Evolutionary conservation across 805 yeast genomes (phyloP), one percentile per base, ranked within the genome.

Genomic region (Saitoella complicata): DNA sequence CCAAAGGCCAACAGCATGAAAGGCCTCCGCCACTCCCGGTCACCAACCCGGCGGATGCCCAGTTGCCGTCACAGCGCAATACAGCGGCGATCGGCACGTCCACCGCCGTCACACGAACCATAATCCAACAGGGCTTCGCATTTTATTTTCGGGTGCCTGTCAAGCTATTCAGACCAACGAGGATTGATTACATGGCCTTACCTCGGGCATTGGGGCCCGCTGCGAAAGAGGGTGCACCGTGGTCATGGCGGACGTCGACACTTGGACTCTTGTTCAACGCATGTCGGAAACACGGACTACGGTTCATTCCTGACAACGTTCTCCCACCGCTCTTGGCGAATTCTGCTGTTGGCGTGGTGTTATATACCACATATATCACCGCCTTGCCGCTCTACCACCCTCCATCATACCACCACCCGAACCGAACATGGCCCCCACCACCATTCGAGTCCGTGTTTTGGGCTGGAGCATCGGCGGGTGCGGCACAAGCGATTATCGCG

Each of bases 321-420:
- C 60, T 87, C 21, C 97, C 96, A 2, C 97, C 96, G 1, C 62
- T 88, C 39, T 49, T 87, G 1, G 94, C 93, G 10, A 88, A 88
- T 57, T 80, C 94, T 10, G 79, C 80, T n/a, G 78, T 93, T 1
- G 96, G 97, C 1, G 63, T 84, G 6, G 81, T 86, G 1, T 65
- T 88, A 10, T 88, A 88, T 58, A 81, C 94, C 0, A 73, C 94
- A 0, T 88, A 88, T 57, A 66, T 87, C 51, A 67, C 63, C 10
- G 41, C 59, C 8, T 46, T 62, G 12, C 49, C 66, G 1, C 41
- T 56, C 1, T 6, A 46, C 53, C 43, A 48, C 49, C 45, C 49
- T 45, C 35, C 46, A 51, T 12, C 33, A 45, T 10, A 49, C 36
- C 34, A 31, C 10, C 10, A 9, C n/a, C 34, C 31, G 3, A 13